Conservation (phyloP, 495 filamentous ascomycete genomes). For the Sporormia fimetaria region DNA sequence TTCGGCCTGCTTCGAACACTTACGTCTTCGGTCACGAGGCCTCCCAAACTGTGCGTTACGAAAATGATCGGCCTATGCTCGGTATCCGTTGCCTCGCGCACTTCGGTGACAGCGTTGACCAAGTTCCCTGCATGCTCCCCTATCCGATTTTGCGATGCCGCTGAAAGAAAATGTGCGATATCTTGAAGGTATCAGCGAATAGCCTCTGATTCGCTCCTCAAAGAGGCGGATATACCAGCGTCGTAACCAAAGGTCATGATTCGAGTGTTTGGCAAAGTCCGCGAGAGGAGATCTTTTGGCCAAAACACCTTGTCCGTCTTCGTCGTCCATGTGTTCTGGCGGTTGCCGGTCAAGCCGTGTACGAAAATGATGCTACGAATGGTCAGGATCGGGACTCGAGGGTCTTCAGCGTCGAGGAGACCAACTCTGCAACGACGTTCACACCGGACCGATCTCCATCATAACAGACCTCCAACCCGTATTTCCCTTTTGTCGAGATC, state of each 20-base stretch:
- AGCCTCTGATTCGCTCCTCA: no score
- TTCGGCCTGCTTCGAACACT: no score
- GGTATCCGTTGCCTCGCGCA: neutral
- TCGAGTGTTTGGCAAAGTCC: slow-evolving; percentile 7
- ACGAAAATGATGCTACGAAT: slow-evolving; percentile 14
- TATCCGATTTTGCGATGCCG: slow-evolving; percentile 1
- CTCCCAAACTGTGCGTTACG: slow-evolving; percentile 10
- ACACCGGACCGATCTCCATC: no score
- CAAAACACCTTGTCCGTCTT: neutral
- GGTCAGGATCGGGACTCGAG: no score
- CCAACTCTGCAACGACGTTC: no score
- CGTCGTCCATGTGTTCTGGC: slow-evolving; percentile 6
- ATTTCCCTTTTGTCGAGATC: no score
- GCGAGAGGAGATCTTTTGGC: slow-evolving; percentile 6
- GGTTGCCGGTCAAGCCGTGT: slow-evolving; percentile 17
- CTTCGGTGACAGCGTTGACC: neutral
- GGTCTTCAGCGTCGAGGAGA: no score
- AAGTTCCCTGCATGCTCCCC: slow-evolving; percentile 4
- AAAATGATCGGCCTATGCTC: slow-evolving; percentile 8
- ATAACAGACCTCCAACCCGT: no score
- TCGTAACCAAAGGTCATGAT: slow-evolving; percentile 20
- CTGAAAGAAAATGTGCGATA: neutral
- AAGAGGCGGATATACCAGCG: slow-evolving; percentile 9
- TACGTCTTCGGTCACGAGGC: slow-evolving; percentile 12
- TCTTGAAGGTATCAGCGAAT: no score